Conservation (phyloP, 2,329 filamentous ascomycete genomes). For the Daldinia eschscholtzii region DNA sequence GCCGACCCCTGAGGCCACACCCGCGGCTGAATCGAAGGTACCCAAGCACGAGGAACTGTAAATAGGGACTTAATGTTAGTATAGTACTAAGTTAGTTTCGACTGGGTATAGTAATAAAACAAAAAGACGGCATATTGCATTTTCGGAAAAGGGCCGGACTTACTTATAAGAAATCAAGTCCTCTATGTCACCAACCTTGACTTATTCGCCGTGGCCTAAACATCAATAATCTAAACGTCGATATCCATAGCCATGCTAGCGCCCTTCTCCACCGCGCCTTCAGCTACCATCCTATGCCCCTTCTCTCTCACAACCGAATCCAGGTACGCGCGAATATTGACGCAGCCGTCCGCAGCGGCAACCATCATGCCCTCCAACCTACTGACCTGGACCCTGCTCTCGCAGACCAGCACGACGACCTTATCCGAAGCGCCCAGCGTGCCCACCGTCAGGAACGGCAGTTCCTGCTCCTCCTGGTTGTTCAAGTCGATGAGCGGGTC, state of each 20-base stretch:
- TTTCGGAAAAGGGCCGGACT: conserved; percentile 25
- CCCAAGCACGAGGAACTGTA: conserved; percentile 65
- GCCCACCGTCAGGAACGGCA: conserved; percentile 89
- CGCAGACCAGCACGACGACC: conserved; percentile 84
- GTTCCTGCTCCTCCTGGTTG: conserved; percentile 83
- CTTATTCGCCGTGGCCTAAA: conserved; percentile 14
- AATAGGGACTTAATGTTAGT: conserved; percentile 12
- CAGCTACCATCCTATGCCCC: conserved; percentile 73
- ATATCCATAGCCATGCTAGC: conserved; percentile 65
- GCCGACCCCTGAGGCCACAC: conserved; percentile 54
- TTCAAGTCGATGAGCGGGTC: conserved; percentile 87
- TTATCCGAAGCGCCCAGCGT: conserved; percentile 81
- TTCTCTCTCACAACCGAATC: conserved; percentile 82
- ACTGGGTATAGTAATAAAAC: conserved; percentile 33
- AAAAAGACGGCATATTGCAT: conserved; percentile 19
- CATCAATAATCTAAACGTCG: conserved; percentile 56
- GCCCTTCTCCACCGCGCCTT: conserved; percentile 64
- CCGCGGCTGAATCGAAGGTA: conserved; percentile 41
- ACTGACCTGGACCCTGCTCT: conserved; percentile 85
- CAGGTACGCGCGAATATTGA: conserved; percentile 83
- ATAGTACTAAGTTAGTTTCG: conserved; percentile 17
- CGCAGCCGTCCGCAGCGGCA: conserved; percentile 91
- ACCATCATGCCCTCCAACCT: conserved; percentile 93
- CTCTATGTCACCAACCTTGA: background rate
- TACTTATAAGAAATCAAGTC: conserved; percentile 25